phyloP scores from a whole-genome alignment of 306 rosid species.

The barrel medic (Medicago truncatula) region DNA sequence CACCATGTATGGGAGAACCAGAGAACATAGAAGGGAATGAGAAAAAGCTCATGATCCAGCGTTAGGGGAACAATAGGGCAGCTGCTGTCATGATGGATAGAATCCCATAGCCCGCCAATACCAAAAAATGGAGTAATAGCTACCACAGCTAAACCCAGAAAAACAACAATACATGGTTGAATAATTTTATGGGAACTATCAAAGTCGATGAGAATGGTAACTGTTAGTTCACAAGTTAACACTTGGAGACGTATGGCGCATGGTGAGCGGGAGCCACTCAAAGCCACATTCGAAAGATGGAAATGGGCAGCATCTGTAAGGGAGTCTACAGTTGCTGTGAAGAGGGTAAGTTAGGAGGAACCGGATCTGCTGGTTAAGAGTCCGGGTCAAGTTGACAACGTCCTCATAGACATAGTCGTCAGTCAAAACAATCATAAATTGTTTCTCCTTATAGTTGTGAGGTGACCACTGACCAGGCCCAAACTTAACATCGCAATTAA shows the following conservation, averaged over 20 bases:
- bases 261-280: not conserved
- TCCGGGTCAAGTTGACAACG: not conserved
- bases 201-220: not conserved
- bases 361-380: not conserved
- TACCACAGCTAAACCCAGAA: not conserved
- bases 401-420: not conserved
- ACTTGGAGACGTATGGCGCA: not conserved
- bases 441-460: not conserved
- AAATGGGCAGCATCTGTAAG: not conserved
- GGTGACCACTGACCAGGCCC: not conserved
- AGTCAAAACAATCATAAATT: not conserved
- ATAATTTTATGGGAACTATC: not conserved
- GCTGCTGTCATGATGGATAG: not conserved
- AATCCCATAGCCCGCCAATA: not conserved
- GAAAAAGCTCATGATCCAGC: too few species aligned
- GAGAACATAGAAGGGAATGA: not conserved
- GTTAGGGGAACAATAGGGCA: not conserved
- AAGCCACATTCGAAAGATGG: not conserved
- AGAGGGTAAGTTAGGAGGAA: not conserved
- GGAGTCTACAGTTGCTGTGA: not conserved
- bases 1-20: not conserved
- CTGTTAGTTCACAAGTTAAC: not conserved
- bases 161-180: not conserved
- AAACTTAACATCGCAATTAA: not conserved
- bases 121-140: not conserved